Percentiles rank a stretch among this genome's conserved stretches.
Evolutionary conservation across 345 rosid species (phyloP).

Genomic region (Firmiana major): DNA sequence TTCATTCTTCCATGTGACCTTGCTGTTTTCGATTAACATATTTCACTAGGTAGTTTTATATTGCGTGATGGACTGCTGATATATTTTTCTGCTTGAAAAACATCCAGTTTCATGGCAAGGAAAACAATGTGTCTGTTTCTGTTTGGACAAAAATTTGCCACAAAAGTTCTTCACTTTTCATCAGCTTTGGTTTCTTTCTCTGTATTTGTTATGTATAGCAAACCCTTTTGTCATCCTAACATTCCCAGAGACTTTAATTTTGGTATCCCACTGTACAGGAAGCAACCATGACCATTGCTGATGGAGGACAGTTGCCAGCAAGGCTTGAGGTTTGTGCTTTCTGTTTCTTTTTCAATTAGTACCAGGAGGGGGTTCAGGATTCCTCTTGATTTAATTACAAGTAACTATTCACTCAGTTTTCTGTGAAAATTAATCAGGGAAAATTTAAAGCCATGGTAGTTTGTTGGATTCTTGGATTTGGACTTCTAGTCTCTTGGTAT

Average conservation of each 20-base stretch:
- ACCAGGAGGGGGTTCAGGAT: no score
- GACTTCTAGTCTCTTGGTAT: conserved; percentile 77
- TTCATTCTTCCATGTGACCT: neutral
- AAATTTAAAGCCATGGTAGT: conserved; percentile 49
- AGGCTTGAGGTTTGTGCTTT: conserved; percentile 8
- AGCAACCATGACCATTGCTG: neutral
- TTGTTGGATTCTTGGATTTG: conserved; percentile 82
- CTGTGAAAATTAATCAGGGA: conserved; percentile 41
- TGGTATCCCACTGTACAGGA: neutral
- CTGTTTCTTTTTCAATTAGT: no score
- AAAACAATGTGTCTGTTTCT: neutral
- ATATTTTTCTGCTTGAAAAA: neutral
- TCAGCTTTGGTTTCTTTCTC: neutral
- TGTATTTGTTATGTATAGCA: neutral
- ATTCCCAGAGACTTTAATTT: neutral
- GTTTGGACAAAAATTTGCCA: neutral
- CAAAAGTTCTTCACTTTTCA: conserved; percentile 17
- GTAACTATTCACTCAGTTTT: neutral
- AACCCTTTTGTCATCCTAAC: neutral
- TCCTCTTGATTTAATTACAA: neutral
- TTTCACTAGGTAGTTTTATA: neutral
- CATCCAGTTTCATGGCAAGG: neutral
- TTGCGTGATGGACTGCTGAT: no score
- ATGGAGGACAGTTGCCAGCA: conserved; percentile 4
- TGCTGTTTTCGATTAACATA: neutral